Percentiles rank a stretch among this genome's conserved stretches.
phyloP scores from a whole-genome alignment of 495 filamentous ascomycete species.

The Parmelia sp. region DNA sequence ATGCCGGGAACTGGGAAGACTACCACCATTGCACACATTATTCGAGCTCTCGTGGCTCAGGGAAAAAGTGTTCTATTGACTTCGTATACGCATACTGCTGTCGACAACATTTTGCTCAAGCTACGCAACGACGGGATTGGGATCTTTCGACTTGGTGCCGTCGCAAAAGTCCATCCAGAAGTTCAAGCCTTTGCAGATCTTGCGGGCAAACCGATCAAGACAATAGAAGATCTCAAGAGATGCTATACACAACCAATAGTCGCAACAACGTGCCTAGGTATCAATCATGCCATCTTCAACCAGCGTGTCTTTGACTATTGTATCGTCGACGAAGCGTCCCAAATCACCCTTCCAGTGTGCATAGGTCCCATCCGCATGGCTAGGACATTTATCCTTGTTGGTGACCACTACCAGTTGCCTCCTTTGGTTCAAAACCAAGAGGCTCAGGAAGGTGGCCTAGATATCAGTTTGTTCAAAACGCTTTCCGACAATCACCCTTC shows the following conservation, averaged over 20 bases:
- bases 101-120: constrained; percentile 95
- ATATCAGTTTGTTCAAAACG: constrained; percentile 87
- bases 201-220: constrained; percentile 59
- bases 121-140: constrained; percentile 71
- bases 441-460: constrained; percentile 77
- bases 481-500: constrained; percentile 81
- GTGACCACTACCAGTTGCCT: constrained; percentile 92
- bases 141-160: constrained; percentile 74
- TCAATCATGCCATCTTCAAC: constrained; percentile 81
- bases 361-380: constrained; percentile 91
- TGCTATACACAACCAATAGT: constrained; percentile 83
- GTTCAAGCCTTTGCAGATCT: constrained; percentile 77
- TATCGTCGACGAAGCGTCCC: constrained; percentile 95
- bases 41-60: constrained; percentile 79
- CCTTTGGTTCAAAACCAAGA: constrained; percentile 89
- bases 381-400: constrained; percentile 87
- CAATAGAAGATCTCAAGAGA: constrained; percentile 74
- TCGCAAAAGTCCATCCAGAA: constrained; percentile 78
- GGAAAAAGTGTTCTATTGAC: constrained; percentile 89
- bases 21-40: constrained; percentile 95
- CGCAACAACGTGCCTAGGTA: constrained; percentile 87
- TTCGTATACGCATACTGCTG: constrained; percentile 93
- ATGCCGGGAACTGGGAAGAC: constrained; percentile 99
- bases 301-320: constrained; percentile 94
- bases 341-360: constrained; percentile 92